Evolutionary conservation across 1,284 basidiomycete species (phyloP), one percentile per base, ranked within the genome.

Genomic region (Cutaneotrichosporon mucoides): DNA sequence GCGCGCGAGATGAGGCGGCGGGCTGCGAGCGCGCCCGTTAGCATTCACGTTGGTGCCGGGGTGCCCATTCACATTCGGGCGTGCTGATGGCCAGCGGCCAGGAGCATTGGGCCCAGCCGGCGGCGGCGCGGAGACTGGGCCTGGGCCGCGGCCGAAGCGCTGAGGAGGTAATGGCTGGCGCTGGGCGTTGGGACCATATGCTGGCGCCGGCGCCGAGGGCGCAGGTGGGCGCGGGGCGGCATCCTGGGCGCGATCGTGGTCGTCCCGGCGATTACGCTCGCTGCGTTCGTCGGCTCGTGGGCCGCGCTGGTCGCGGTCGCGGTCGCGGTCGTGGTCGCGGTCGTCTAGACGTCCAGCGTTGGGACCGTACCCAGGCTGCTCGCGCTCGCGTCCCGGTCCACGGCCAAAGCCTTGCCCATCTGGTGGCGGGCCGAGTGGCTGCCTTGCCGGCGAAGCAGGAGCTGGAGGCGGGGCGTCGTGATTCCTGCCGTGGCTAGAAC

Each of bases 401-500:
- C 52, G 52, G n/a, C 34, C 44, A 34, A 59, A 59, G 15, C 57
- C 48, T 5, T 16, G 16, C 1, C 37, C 16, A 13, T 54, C 49
- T 7, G 51, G 40, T 0, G 50, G 50, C 5, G 59, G 59, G 5
- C 55, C 55, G 2, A 53, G 6, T 3, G 59, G 51, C 33, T 60
- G 59, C 35, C 59, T 48, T 11, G 47, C 5, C 2, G 54, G 54
- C 7, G n/a, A n/a, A 12, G 52, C 16, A 13, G n/a, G 43, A 12
- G 33, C 44, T 10, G 33, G 16, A 24, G 24, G 24, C 24, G 24
- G 24, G 24, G 24, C 24, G 24, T 24, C 24, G 24, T 24, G 9
- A 45, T 45, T 24, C 12, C n/a, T 45, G 43, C 43, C 43, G 15
- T 24, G 46, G 46, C 33, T 48, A 33, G 10, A 48, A 24, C 24